Evolutionary conservation across 352 stramenopile species (phyloP), one percentile per base, ranked within the genome.

Genomic region (Phytophthora pini): DNA sequence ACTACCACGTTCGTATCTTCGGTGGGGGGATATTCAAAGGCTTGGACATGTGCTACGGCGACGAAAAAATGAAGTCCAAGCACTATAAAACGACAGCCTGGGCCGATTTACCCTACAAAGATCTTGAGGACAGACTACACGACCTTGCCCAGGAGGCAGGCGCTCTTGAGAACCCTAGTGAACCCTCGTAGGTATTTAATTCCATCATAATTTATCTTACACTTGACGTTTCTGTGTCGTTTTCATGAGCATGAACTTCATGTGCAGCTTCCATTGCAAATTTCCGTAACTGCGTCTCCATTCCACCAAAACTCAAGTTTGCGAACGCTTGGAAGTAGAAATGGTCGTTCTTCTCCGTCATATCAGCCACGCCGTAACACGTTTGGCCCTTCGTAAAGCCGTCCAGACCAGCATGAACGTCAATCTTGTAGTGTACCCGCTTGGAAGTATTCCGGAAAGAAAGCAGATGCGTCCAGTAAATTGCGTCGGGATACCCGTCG

Each of bases 401-500:
- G 10, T 64, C 38, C 7, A 64, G 50, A 22, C 44, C 59, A n/a
- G 75, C 43, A 53, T 79, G 83, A 39, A 87, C 78, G 49, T 87
- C 74, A 22, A 91, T 77, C 46, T 56, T 74, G 61, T 88, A 91
- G 54, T 88, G 56, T 15, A 46, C 58, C 5, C 68, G 60, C 15
- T 49, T 72, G 1, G 74, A 78, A 24, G 69, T 82, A 27, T 72
- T 79, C 49, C 84, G 81, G 67, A 93, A 86, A 17, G 78, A 77
- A 49, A 87, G 51, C 46, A 94, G 38, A 41, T 92, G 83, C 5
- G 86, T 92, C 78, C 83, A 89, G 51, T 89, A 79, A n/a, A 72
- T 64, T 22, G 80, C 72, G 31, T 88, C 79, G 22, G 73, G 61
- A 38, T 71, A 68, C 27, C 68, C 50, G 56, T 78, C 74, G 8